Conservation (phyloP, 2,329 filamentous ascomycete species). For the Diaporthe destruens region DNA sequence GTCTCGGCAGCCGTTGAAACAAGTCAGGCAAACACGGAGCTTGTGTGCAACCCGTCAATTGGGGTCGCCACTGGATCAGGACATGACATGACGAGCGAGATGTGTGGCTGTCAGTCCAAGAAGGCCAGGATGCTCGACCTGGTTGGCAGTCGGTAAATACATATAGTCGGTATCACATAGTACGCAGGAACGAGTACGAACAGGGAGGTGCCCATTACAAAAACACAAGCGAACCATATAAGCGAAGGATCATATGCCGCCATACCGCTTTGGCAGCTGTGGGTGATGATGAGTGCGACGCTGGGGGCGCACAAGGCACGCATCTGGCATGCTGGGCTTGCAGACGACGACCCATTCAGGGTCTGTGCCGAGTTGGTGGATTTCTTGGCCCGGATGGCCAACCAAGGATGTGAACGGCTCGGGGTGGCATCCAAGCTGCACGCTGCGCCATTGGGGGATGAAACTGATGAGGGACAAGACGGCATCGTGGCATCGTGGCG, state of each 20-base stretch:
- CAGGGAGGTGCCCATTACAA: constrained; percentile 5
- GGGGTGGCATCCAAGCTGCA: neutral
- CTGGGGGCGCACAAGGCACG: neutral
- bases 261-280: constrained; percentile 21
- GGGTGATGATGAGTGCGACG: constrained; percentile 4
- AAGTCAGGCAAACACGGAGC: constrained; percentile 1
- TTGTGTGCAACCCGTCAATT: neutral
- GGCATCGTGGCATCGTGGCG: neutral
- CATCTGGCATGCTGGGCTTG: constrained; percentile 3
- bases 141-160: neutral
- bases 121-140: neutral
- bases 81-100: neutral
- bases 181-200: constrained; percentile 6
- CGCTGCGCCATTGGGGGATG: neutral
- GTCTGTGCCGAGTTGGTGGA: neutral
- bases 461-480: neutral
- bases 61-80: neutral
- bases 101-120: neutral
- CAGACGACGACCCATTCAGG: neutral
- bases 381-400: constrained; percentile 8
- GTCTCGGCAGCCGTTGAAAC: neutral
- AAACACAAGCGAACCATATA: constrained; percentile 1
- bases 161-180: constrained; percentile 5
- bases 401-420: neutral
- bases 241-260: constrained; percentile 20